Percentiles rank a stretch among this genome's conserved stretches.
Conservation (phyloP, 345 rosid species). For the Populus tremula region DNA sequence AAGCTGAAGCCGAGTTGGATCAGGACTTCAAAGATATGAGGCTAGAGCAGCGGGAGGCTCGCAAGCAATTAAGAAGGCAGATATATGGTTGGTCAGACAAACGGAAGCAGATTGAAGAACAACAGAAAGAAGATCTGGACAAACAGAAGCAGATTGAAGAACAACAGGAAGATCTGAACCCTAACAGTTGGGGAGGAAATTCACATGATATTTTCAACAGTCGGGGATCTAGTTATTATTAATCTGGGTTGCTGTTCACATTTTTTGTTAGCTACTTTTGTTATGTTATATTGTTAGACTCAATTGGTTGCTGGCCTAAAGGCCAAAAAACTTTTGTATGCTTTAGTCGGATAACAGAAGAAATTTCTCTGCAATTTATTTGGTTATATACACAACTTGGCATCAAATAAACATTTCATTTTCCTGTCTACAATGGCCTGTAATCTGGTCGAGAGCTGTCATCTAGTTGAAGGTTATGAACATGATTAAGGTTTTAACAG, state of each 20-base stretch:
- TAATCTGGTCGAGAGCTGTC: neutral
- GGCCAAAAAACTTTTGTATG: neutral
- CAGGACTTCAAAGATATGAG: conserved; percentile 76
- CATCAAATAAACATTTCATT: neutral
- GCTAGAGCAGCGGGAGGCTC: conserved; percentile 56
- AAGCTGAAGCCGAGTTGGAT: conserved; percentile 73
- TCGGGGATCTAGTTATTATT: conserved; percentile 14
- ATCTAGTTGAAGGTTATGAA: neutral
- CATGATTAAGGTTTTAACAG: neutral
- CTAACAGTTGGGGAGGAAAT: neutral
- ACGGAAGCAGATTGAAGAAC: conserved; percentile 19
- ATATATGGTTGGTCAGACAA: conserved; percentile 33
- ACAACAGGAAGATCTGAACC: conserved; percentile 9
- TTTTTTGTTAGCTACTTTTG: neutral
- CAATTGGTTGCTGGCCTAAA: neutral
- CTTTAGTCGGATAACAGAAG: neutral
- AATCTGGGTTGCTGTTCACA: neutral
- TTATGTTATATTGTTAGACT: neutral
- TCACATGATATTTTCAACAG: conserved; percentile 13
- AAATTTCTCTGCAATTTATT: neutral
- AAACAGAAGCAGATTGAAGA: conserved; percentile 21
- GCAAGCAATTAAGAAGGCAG: conserved; percentile 62
- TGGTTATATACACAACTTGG: neutral
- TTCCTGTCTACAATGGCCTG: neutral
- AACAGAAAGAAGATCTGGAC: conserved; percentile 4